Percentiles rank a stretch among this genome's conserved stretches.
Conservation (phyloP, 139 green algal genomes). For the Dunaliella primolecta region DNA sequence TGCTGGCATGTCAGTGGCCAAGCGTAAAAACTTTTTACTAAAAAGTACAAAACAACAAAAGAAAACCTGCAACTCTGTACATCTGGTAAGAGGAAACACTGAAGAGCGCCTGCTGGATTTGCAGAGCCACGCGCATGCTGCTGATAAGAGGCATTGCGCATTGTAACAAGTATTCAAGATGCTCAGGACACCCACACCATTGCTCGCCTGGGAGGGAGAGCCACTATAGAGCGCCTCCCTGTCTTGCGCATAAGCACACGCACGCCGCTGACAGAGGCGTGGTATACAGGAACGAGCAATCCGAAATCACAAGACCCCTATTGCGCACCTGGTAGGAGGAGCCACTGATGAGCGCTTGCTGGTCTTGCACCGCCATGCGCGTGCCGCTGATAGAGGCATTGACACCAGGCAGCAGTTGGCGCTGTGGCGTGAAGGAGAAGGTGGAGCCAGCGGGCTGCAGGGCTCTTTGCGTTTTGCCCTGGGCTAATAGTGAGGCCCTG, state of each 20-base stretch:
- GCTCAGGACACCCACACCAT: not conserved
- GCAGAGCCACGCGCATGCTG: not conserved
- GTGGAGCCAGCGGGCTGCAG: not conserved
- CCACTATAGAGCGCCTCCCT: not conserved
- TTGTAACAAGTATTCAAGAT: too few species aligned
- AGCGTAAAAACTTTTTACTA: not conserved
- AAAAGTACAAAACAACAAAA: not conserved
- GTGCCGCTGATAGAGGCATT: not conserved
- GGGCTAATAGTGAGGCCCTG: not conserved
- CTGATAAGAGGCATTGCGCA: not conserved
- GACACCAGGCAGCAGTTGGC: not conserved
- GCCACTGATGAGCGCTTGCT: not conserved
- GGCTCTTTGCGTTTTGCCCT: not conserved
- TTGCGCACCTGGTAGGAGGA: not conserved
- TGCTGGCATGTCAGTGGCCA: not conserved
- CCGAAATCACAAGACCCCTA: not conserved
- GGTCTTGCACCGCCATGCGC: not conserved
- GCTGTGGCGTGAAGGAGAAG: not conserved
- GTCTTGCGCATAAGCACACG: not conserved
- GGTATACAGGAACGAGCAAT: not conserved
- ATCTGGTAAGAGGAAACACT: not conserved
- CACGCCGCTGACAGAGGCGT: not conserved
- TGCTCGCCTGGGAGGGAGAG: not conserved
- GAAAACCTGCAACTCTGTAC: too few species aligned
- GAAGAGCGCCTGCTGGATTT: not conserved